Conservation (phyloP, 768 basidiomycete genomes). For the Amanita phalloides region DNA sequence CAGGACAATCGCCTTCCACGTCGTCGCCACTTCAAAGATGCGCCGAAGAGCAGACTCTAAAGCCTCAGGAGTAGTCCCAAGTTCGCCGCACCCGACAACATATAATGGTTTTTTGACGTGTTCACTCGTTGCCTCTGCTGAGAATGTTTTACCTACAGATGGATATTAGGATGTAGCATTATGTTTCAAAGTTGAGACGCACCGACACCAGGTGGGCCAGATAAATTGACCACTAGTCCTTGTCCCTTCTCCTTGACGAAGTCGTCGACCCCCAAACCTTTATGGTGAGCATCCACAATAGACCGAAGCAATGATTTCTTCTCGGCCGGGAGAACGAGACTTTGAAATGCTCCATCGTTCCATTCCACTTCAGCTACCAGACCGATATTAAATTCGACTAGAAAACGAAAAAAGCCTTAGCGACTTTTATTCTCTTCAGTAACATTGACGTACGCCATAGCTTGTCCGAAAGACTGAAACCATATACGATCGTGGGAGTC, state of each 20-base stretch:
- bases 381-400: conserved; percentile 54
- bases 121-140: conserved; percentile 49
- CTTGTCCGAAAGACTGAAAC: conserved; percentile 53
- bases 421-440: background rate
- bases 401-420: background rate
- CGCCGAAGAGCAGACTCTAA: conserved; percentile 35
- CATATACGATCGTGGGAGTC: conserved; percentile 45
- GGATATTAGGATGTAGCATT: no score
- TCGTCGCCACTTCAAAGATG: conserved; percentile 42
- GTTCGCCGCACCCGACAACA: conserved; percentile 43
- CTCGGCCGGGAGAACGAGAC: conserved; percentile 43
- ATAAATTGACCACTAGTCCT: conserved; percentile 46
- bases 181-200: conserved; percentile 8
- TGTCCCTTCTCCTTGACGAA: conserved; percentile 58
- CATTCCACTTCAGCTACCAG: conserved; percentile 42
- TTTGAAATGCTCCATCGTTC: conserved; percentile 47
- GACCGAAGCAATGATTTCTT: conserved; percentile 45
- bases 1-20: conserved; percentile 50
- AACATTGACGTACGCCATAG: conserved; percentile 36
- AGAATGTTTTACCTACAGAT: conserved; percentile 41
- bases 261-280: conserved; percentile 42
- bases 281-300: conserved; percentile 47
- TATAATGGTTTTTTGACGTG: conserved; percentile 43
- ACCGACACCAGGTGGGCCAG: conserved; percentile 51
- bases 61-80: conserved; percentile 33